Evolutionary conservation across 306 rosid genomes (phyloP), one percentile per base, ranked within the genome.

Genomic region (Quillaja saponaria): DNA sequence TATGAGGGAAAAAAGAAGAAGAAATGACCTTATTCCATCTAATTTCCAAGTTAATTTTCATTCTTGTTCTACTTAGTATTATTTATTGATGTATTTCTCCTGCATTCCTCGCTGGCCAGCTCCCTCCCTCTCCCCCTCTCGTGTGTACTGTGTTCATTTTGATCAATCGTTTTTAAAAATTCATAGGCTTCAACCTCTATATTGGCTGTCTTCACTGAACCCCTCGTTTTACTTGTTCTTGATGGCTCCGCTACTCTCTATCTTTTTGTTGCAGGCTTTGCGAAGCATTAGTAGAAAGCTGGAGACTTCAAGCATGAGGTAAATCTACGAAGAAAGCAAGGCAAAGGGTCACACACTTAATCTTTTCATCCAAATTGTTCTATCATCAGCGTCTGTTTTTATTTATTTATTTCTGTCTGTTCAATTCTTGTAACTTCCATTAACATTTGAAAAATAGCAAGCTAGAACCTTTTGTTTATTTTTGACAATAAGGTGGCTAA

Each of bases 301-400:
- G 38, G 55, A 8, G 28, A 20, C 52, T 63, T 7, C 59, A 55
- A 58, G 55, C 56, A 71, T 41, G 72, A 80, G 80, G 78, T 78
- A 75, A 73, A 55, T 73, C 72, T 65, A 54, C 41, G 52, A 25
- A 20, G 68, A 13, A 6, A 55, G 47, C 48, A 42, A 28, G 37
- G 44, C 46, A 71, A 70, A 59, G 71, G 66, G 57, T 73, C 56
- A 34, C 71, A 69, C 12, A 45, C 74, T 28, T 34, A 34, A 51
- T 28, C 34, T 73, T 3, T 54, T 61, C 19, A 46, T 37, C 20
- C 46, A 64, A 15, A 19, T 58, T 34, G 42, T 63, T 54, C 48
- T 67, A 10, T 66, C 31, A 34, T 33, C 5, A 4, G 53, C 39
- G 15, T 66, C 47, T 67, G 58, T 62, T 45, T n/a, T 49, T 37